Evolutionary conservation across 192 early-diverging fungal species (phyloP).

Genomic region (Globomyces pollinis-pini): DNA sequence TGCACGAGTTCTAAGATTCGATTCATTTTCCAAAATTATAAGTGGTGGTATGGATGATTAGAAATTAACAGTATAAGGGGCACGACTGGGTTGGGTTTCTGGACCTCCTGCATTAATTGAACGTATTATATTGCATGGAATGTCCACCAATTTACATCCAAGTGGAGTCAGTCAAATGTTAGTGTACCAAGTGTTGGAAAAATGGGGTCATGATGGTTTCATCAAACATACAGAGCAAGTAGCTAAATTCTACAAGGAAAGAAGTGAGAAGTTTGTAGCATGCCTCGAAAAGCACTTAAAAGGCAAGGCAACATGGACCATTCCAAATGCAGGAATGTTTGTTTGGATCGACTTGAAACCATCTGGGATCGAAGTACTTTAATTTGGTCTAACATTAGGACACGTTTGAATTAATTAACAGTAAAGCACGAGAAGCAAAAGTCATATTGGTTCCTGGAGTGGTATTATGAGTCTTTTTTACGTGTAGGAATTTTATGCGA

Average conservation of each 20-base stretch:
- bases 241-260: conserved; percentile 64
- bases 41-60: conserved; percentile 67
- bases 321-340: conserved; percentile 73
- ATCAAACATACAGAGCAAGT: conserved; percentile 60
- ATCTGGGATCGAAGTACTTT: too few species aligned
- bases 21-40: conserved; percentile 88
- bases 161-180: conserved; percentile 75
- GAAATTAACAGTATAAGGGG: too few species aligned
- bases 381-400: conserved; percentile 37
- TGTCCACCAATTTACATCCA: conserved; percentile 71
- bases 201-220: conserved; percentile 81
- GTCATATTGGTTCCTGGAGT: conserved; percentile 48
- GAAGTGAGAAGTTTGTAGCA: conserved; percentile 61
- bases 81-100: conserved; percentile 66
- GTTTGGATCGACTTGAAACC: conserved; percentile 71
- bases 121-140: conserved; percentile 72
- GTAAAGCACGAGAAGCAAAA: conserved; percentile 46
- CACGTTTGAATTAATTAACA: conserved; percentile 31
- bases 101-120: conserved; percentile 61
- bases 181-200: conserved; percentile 59
- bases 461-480: background rate
- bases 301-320: conserved; percentile 39
- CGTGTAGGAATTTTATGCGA: conserved; percentile 41
- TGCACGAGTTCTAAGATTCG: conserved; percentile 82
- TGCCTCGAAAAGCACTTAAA: conserved; percentile 54